Base-by-base conservation (phyloP, 805 yeast species). In the Hagleromyces aurorensis region DNA sequence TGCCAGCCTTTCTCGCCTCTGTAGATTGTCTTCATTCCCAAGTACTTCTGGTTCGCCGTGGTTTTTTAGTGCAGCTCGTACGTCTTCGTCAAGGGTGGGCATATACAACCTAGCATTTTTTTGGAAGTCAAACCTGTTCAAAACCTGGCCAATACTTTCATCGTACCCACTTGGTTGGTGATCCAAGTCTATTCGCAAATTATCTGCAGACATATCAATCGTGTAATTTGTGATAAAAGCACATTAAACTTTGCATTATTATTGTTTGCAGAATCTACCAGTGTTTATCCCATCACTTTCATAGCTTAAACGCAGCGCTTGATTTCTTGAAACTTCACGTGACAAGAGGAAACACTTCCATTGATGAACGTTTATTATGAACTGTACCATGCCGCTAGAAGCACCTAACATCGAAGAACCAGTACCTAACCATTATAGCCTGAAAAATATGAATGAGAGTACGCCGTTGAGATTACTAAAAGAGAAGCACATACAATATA, bases 21-120 rank as follows among this genome's bases (percentile, higher is more conserved):
- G 77, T 1, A 67, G 69, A 3, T 60, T 65, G 28, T 68, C 76
- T 50, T 85, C 94, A 1, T 75, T 77, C 37, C 64, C 65, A 11
- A 57, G 47, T 0, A 72, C 65, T 12, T 68, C 64, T 4, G 86
- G 84, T 45, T 77, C 75, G 4, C 69, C 70, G 4, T 77, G 41
- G 14, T 49, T 46, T 20, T 72, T 52, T 24, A 85, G 61, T 23
- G 54, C 48, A 8, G 34, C 40, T 25, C 70, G 63, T 6, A 85
- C 91, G 6, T 74, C 76, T 0, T 56, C 70, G 44, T 84, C 94
- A 15, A 65, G 61, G 0, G 84, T 75, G 7, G 94, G 91, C 16
- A 57, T 34, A 9, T 48, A 25, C 11, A 49, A 23, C 24, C 48
- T 48, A 12, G 46, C 45, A 22, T 37, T 33, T 19, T 54, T 41